Percentiles rank a stretch among this genome's conserved stretches.
phyloP scores from a whole-genome alignment of 2,329 filamentous ascomycete genomes.

The Xylaria sp. region DNA sequence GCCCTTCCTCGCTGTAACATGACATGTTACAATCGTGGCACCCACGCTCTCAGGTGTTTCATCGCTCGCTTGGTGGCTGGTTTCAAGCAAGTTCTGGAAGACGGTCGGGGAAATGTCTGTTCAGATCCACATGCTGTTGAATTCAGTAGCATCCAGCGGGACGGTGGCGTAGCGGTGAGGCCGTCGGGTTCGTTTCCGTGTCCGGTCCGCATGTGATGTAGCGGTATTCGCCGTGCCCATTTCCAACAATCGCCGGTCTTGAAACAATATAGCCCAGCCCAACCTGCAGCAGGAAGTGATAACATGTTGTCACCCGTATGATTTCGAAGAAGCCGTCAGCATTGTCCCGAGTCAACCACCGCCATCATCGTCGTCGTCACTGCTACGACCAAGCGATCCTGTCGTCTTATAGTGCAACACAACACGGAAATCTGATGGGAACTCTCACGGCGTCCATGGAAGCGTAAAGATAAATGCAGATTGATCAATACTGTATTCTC shows the following conservation, averaged over 20 bases:
- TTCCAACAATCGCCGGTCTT: not conserved
- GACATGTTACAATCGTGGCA: not conserved
- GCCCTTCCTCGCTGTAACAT: not conserved
- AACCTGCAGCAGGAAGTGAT: too few species aligned
- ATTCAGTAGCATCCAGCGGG: not conserved
- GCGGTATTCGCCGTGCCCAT: too few species aligned
- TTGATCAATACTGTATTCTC: not conserved
- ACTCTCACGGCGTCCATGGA: not conserved
- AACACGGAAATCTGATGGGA: not conserved
- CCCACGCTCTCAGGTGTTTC: not conserved
- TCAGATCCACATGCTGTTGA: conserved; percentile 2
- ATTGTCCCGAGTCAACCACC: not conserved
- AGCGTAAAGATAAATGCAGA: not conserved
- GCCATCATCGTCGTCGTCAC: not conserved
- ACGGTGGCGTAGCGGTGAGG: not conserved
- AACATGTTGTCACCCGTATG: not conserved
- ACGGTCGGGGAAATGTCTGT: not conserved
- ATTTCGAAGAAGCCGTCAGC: not conserved
- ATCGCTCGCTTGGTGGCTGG: too few species aligned
- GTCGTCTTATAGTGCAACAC: not conserved
- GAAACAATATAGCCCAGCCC: not conserved
- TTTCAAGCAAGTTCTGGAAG: not conserved
- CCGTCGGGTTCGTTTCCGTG: not conserved
- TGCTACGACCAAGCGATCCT: not conserved
- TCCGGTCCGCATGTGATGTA: not conserved